Evolutionary conservation across 306 rosid species (phyloP).

Genomic region (Pyrus betulifolia): DNA sequence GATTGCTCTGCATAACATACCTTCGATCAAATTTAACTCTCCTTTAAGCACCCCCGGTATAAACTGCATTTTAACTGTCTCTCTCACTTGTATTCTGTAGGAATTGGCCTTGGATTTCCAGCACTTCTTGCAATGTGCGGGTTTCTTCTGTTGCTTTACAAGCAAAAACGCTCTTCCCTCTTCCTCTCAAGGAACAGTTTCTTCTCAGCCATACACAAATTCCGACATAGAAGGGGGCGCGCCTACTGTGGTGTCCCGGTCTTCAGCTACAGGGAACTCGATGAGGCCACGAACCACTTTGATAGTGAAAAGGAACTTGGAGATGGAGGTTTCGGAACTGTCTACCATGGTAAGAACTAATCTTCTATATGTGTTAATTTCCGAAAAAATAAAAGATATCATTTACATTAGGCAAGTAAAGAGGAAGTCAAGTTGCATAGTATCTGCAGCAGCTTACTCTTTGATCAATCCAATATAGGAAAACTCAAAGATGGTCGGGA

Average conservation of each 20-base stretch:
- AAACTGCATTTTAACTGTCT: not conserved
- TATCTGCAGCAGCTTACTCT: not conserved
- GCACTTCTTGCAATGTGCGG: not conserved
- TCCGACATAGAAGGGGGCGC: slow-evolving; percentile 20
- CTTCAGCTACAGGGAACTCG: slow-evolving; percentile 49
- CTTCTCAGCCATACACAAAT: slow-evolving; percentile 13
- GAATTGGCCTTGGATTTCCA: slow-evolving; percentile 1
- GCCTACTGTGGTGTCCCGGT: slow-evolving; percentile 36
- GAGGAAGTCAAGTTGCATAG: not conserved
- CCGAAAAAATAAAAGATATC: not conserved
- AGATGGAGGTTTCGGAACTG: slow-evolving; percentile 65
- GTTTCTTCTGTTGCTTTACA: not conserved
- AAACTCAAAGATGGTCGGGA: slow-evolving; percentile 72
- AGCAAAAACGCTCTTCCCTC: slow-evolving; percentile 5
- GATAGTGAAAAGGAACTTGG: slow-evolving; percentile 37
- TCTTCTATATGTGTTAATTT: not conserved
- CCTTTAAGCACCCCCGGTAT: not conserved
- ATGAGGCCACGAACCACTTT: slow-evolving; percentile 50
- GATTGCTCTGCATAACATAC: not conserved
- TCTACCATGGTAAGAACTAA: slow-evolving; percentile 41
- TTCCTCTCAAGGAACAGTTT: slow-evolving; percentile 8
- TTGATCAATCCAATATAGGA: slow-evolving; percentile 30
- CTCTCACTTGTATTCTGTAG: not conserved
- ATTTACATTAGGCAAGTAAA: not conserved
- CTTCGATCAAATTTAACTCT: not conserved